These are phyloP conservation scores for Marasmius sp. DNA, from an alignment of 1,284 basidiomycete species.

Conservation along the genomic window DNA sequence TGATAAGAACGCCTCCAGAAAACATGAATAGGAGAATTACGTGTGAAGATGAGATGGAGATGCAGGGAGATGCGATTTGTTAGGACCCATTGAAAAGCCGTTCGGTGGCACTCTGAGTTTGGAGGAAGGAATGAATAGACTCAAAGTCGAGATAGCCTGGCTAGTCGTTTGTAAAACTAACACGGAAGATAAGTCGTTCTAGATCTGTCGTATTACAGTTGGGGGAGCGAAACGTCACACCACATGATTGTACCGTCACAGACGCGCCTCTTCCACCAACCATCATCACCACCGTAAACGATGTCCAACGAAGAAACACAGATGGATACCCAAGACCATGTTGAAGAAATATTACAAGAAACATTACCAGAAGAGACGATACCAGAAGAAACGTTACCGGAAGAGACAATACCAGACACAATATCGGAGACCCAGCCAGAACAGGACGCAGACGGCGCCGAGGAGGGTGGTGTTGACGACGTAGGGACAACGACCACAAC, in stretches of 20 bases:
- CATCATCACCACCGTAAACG: neutral
- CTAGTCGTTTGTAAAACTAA: no score
- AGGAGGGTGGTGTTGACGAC: constrained; percentile 8
- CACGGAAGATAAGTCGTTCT: no score
- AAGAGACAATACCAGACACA: neutral
- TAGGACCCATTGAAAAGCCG: no score
- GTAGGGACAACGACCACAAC: constrained; percentile 11
- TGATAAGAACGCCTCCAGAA: no score
- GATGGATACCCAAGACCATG: neutral
- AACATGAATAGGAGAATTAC: no score
- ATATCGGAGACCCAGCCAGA: neutral
- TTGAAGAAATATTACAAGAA: neutral
- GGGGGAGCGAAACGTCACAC: neutral
- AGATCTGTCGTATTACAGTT: no score
- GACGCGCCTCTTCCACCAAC: neutral
- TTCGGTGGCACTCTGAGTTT: no score
- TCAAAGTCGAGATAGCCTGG: no score
- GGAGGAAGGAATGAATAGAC: no score
- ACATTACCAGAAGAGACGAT: neutral
- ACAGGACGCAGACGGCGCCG: constrained; percentile 7
- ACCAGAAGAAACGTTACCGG: no score
- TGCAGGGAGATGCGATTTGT: no score
- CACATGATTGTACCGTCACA: neutral
- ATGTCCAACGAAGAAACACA: constrained; percentile 5
- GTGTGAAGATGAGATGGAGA: no score